phyloP scores from a whole-genome alignment of 805 yeast species.

The Helenozyma baotianmanensis region DNA sequence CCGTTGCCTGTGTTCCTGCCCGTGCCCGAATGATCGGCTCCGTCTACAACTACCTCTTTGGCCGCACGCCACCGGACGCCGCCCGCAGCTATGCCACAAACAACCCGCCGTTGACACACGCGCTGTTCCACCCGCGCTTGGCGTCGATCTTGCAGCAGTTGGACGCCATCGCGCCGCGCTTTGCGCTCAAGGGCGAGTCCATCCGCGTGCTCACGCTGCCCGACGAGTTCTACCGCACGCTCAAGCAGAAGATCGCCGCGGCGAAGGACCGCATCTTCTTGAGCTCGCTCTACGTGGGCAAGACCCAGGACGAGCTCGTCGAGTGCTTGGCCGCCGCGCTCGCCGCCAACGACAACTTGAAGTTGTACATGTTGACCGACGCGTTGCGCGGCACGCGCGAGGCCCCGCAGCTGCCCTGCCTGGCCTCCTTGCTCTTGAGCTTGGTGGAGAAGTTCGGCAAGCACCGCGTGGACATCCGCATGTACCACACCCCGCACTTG shows the following conservation, averaged over 20 bases:
- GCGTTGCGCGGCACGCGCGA: slow-evolving; percentile 92
- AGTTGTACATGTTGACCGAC: slow-evolving; percentile 74
- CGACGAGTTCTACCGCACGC: slow-evolving; percentile 58
- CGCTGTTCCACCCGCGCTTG: slow-evolving; percentile 41
- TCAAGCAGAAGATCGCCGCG: slow-evolving; percentile 55
- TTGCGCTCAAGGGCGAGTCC: slow-evolving; percentile 51
- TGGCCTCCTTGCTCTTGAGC: slow-evolving; percentile 70
- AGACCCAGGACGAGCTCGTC: slow-evolving; percentile 70
- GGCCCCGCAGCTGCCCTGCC: slow-evolving; percentile 63
- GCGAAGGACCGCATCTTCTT: slow-evolving; percentile 72
- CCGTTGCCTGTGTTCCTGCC: slow-evolving; percentile 2
- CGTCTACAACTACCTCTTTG: slow-evolving; percentile 14
- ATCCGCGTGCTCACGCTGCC: slow-evolving; percentile 66
- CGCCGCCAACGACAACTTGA: slow-evolving; percentile 51
- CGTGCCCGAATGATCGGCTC: slow-evolving; percentile 17
- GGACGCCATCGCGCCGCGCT: slow-evolving; percentile 65
- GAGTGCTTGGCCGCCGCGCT: slow-evolving; percentile 60
- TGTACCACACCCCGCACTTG: slow-evolving; percentile 87
- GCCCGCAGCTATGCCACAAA: slow-evolving; percentile 21
- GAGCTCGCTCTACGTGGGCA: slow-evolving; percentile 84
- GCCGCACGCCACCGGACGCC: slow-evolving; percentile 9
- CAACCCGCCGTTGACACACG: slow-evolving; percentile 19
- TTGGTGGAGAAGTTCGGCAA: slow-evolving; percentile 61
- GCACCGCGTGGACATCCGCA: slow-evolving; percentile 67
- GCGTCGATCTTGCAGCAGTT: slow-evolving; percentile 45